These are phyloP conservation scores for Fusarium sp. DNA, from an alignment of 2,329 filamentous ascomycete species.

Conservation along the genomic window DNA sequence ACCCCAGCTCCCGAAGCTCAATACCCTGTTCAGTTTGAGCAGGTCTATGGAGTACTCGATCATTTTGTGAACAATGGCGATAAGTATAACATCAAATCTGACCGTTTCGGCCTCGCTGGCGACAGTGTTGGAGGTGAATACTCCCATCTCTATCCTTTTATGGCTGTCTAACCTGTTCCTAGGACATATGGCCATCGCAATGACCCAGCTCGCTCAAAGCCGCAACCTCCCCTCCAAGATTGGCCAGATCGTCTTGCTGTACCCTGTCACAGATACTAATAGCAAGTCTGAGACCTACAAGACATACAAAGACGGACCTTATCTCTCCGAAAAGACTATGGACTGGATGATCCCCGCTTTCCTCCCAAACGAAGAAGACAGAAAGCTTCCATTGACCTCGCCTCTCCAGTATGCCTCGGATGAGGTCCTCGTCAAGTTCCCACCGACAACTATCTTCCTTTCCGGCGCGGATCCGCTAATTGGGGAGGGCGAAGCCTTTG, in stretches of 20 bases:
- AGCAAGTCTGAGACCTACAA: slow-evolving; percentile 15
- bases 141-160: rapidly evolving
- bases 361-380: neutral
- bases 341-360: slow-evolving; percentile 28
- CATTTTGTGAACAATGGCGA: slow-evolving; percentile 7
- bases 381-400: slow-evolving; percentile 15
- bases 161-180: neutral
- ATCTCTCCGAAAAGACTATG: slow-evolving; percentile 24
- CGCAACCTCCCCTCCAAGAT: slow-evolving; percentile 1
- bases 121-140: slow-evolving; percentile 20
- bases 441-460: slow-evolving; percentile 2
- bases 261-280: slow-evolving; percentile 21
- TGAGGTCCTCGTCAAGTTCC: slow-evolving; percentile 13
- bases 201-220: slow-evolving; percentile 7
- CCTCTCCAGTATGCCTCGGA: neutral
- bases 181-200: slow-evolving; percentile 28
- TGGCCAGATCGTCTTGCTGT: slow-evolving; percentile 3
- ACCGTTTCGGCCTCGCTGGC: slow-evolving; percentile 6
- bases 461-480: slow-evolving; percentile 15
- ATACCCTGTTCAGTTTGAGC: slow-evolving; percentile 22
- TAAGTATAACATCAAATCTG: neutral
- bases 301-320: slow-evolving; percentile 17
- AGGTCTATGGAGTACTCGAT: slow-evolving; percentile 4
- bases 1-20: slow-evolving; percentile 24
- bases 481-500: slow-evolving; percentile 13